phyloP scores from a whole-genome alignment of 495 filamentous ascomycete species.

The Penicillium canariense region DNA sequence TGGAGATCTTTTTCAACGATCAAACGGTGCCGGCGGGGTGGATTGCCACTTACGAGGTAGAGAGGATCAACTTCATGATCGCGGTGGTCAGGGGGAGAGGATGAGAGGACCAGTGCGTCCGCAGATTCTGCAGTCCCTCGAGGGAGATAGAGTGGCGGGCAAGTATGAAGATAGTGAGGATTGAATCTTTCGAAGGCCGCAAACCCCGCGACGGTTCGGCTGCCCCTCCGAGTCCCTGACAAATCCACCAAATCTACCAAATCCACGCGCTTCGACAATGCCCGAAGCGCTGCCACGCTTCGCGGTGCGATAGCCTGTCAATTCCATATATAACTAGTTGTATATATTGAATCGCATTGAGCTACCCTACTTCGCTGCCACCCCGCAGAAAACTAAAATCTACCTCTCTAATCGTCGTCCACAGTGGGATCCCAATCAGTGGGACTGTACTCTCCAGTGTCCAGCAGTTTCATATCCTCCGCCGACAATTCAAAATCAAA shows the following conservation, averaged over 20 bases:
- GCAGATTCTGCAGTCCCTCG: too few species aligned
- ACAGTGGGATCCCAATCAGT: constrained; percentile 63
- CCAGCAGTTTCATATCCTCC: constrained; percentile 56
- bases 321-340: too few species aligned
- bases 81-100: constrained; percentile 9
- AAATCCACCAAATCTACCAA: constrained; percentile 12
- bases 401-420: constrained; percentile 38
- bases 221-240: constrained; percentile 15
- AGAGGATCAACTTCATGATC: constrained; percentile 77
- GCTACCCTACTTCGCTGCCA: too few species aligned
- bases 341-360: too few species aligned
- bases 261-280: constrained; percentile 5
- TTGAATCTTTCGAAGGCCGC: background rate
- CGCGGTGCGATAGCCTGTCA: too few species aligned
- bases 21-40: background rate
- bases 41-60: constrained; percentile 66
- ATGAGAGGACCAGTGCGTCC: background rate
- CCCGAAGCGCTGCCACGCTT: too few species aligned
- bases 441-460: constrained; percentile 58
- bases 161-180: background rate
- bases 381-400: background rate
- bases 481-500: constrained; percentile 76
- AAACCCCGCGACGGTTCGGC: constrained; percentile 14
- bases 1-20: too few species aligned
- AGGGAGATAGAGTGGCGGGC: background rate